Base-by-base conservation (phyloP, 225 moss, liverwort and hornwort species). In the Sphagnum contortum region DNA sequence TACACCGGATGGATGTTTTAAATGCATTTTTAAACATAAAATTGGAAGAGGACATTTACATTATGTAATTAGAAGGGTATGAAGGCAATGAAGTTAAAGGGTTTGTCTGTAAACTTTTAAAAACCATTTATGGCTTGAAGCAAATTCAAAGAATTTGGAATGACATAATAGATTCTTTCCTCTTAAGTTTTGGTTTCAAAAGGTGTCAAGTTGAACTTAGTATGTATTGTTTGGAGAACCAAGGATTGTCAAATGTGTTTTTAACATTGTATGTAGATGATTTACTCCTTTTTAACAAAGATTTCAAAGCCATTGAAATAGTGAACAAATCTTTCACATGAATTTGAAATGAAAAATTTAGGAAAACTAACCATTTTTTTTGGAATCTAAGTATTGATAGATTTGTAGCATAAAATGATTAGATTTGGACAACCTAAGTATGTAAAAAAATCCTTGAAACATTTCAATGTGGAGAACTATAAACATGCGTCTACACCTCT, bases 261-360 rank as follows among this genome's bases (percentile, higher is more conserved):
- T 14, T 65, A 7, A 50, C 48, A 11, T 4, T 65, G 49, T 51
- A 65, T 51, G 12, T 65, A 3, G 65, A 65, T 52, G 65, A 65
- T 50, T 3, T 65, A 55, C 5, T 65, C 7, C 45, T 56, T 8
- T 9, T 67, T 14, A 48, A 61, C 29, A 62, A 69, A 12, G 44
- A 69, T 52, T 61, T 61, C n/a, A 51, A 51, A 4, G 48, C 50
- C 3, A 9, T 69, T 49, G 11, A 50, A 9, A 45, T 14, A 13
- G 45, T 62, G 6, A 69, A 61, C 12, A 9, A 10, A 5, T 5
- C 12, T 29, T 45, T 60, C 49, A n/a, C 44, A 5, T 47, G 52
- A 61, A 47, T 69, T 50, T 61, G 50, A 51, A 9, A 69, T 60
- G 61, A 69, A 51, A 11, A 61, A 61, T 44, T 8, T 57, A 29